Evolutionary conservation across 2,329 filamentous ascomycete species (phyloP).

Genomic region (Diaporthe capsici): DNA sequence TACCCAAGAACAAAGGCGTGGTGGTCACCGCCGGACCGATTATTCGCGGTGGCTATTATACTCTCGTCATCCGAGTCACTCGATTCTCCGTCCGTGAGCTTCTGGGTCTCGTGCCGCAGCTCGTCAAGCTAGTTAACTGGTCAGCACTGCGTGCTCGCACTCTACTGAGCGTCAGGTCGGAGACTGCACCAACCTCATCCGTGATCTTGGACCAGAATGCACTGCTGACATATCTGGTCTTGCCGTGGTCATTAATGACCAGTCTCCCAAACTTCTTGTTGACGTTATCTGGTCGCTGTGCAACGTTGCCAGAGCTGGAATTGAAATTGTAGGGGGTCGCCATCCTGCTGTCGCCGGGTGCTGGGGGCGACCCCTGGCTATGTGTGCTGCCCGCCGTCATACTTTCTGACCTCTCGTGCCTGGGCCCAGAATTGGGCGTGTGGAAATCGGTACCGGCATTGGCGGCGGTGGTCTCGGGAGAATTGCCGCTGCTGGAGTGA

Average conservation of each 20-base stretch:
- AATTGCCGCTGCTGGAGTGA: slow-evolving; percentile 52
- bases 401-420: slow-evolving; percentile 45
- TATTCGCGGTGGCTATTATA: slow-evolving; percentile 60
- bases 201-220: slow-evolving; percentile 83
- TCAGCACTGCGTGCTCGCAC: slow-evolving; percentile 10
- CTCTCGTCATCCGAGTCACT: slow-evolving; percentile 74
- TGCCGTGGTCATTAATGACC: slow-evolving; percentile 77
- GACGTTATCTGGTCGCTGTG: slow-evolving; percentile 49
- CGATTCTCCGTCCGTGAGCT: slow-evolving; percentile 66
- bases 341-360: slow-evolving; percentile 40
- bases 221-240: slow-evolving; percentile 81
- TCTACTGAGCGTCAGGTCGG: not conserved
- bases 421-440: slow-evolving; percentile 34
- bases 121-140: slow-evolving; percentile 54
- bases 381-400: slow-evolving; percentile 41
- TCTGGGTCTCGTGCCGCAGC: slow-evolving; percentile 64
- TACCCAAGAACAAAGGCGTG: slow-evolving; percentile 82
- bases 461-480: slow-evolving; percentile 52
- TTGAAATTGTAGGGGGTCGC: slow-evolving; percentile 41
- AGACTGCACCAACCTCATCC: slow-evolving; percentile 71
- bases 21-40: slow-evolving; percentile 63
- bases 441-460: slow-evolving; percentile 45
- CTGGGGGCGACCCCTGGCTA: slow-evolving; percentile 44
- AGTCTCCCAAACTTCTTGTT: slow-evolving; percentile 75
- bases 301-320: slow-evolving; percentile 41